Evolutionary conservation across 768 basidiomycete genomes (phyloP), one percentile per base, ranked within the genome.

Genomic region (Boletus pseudo-olivaceus): DNA sequence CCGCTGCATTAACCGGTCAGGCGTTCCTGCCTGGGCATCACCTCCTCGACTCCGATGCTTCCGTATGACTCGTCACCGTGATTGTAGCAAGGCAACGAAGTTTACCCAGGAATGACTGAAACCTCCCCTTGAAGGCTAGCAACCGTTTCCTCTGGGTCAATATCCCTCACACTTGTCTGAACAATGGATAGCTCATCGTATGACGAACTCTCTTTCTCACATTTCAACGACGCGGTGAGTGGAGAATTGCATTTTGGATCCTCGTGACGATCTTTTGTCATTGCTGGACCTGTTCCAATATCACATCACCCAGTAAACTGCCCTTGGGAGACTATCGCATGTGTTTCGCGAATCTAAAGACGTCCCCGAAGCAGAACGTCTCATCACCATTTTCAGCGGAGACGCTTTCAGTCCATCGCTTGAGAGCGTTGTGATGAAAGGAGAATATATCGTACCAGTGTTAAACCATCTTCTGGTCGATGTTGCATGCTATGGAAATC

Each of bases 191-290:
- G 12, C 33, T 33, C 37, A 15, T 33, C 27, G 20, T 48, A 34
- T 38, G 41, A 57, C 20, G 49, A 40, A 20, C 37, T 53, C 9
- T 49, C 55, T 43, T 46, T 54, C 14, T 6, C 56, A 8, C 47
- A 54, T 26, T 59, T 51, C 35, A 46, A 62, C 17, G 46, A 53
- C 14, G 49, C 42, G 29, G 63, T 60, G 45, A 54, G 63, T 50
- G 14, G 23, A 2, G 10, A 27, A 32, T 29, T 23, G 37, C 57
- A 37, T 11, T 14, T 26, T 26, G 34, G 11, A 30, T 27, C 38
- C 29, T 14, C 39, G 26, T 8, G 34, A 33, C 30, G 1, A 26
- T 17, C 35, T 19, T 14, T 45, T 27, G 4, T 47, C 27, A n/a
- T 23, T 34, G n/a, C 26, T 49, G 14, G 17, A 27, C 5, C 2